Percentiles rank a stretch among this genome's conserved stretches.
Evolutionary conservation across 2,329 filamentous ascomycete genomes (phyloP).

Genomic region (Lojkania enalia): DNA sequence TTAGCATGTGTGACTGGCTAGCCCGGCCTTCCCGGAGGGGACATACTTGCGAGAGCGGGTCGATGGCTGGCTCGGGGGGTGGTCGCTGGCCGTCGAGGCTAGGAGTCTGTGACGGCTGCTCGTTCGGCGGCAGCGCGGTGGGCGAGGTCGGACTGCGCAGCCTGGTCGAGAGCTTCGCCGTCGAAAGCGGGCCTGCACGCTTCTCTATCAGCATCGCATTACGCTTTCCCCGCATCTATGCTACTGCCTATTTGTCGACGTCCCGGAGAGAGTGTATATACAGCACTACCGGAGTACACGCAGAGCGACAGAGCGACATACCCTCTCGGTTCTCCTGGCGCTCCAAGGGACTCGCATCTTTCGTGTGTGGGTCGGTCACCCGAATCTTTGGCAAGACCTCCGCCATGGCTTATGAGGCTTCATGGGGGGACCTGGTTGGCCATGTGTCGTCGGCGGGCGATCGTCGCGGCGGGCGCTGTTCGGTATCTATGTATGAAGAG

Average conservation of each 20-base stretch:
- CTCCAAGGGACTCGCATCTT: slow-evolving; percentile 35
- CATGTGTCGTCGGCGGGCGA: slow-evolving; percentile 5
- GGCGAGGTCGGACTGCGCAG: slow-evolving; percentile 29
- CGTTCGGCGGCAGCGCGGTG: slow-evolving; percentile 19
- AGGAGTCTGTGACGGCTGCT: slow-evolving; percentile 21
- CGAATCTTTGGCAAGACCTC: slow-evolving; percentile 49
- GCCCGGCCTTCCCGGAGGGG: slow-evolving; percentile 10
- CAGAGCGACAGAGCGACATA: slow-evolving; percentile 20
- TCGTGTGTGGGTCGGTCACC: slow-evolving; percentile 48
- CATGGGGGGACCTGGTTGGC: slow-evolving; percentile 16
- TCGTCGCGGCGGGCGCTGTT: background rate
- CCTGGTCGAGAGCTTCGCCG: slow-evolving; percentile 33
- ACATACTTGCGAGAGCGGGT: slow-evolving; percentile 69
- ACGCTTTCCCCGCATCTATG: background rate
- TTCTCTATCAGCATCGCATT: slow-evolving; percentile 21
- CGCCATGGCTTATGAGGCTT: slow-evolving; percentile 35
- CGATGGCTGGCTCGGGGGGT: slow-evolving; percentile 56
- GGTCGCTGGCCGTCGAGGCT: slow-evolving; percentile 17
- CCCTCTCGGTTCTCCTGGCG: slow-evolving; percentile 35
- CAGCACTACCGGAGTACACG: no score
- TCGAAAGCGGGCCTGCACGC: slow-evolving; percentile 24
- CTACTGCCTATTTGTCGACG: background rate
- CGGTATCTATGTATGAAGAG: no score
- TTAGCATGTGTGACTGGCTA: slow-evolving; percentile 10
- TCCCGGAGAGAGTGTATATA: no score